Percentiles rank a stretch among this genome's conserved stretches.
These are phyloP conservation scores for Stagonosporopsis rhizophila DNA, from an alignment of 2,329 filamentous ascomycete genomes.

Conservation along the genomic window DNA sequence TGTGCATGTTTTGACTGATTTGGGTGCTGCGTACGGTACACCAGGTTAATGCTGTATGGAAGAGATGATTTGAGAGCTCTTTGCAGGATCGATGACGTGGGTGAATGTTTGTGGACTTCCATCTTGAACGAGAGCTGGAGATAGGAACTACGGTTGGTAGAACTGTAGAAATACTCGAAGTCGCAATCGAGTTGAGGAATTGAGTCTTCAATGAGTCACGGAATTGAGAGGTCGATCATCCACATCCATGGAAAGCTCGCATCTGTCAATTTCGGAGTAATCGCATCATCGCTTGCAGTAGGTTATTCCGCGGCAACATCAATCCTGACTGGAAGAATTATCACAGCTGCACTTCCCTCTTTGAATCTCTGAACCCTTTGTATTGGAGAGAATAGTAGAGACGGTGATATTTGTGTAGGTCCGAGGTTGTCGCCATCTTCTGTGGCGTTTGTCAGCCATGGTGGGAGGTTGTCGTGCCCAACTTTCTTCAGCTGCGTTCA, in stretches of 20 bases:
- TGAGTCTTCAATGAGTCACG: not conserved
- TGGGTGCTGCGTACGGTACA: conserved; percentile 69
- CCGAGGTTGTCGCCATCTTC: not conserved
- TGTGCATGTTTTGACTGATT: conserved; percentile 49
- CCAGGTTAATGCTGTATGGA: conserved; percentile 66
- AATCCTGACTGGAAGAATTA: conserved; percentile 6
- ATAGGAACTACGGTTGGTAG: too few relatives aligned
- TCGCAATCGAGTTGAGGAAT: not conserved
- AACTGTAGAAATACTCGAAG: not conserved
- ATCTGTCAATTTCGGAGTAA: conserved; percentile 10
- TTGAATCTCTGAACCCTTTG: not conserved
- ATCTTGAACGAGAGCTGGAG: not conserved
- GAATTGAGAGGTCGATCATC: not conserved
- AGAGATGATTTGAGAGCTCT: conserved; percentile 59
- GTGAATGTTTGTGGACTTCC: conserved; percentile 29
- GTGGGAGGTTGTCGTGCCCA: not conserved
- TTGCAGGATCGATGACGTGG: conserved; percentile 59
- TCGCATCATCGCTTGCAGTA: not conserved
- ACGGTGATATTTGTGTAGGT: not conserved
- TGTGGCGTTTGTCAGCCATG: not conserved
- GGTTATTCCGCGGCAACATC: not conserved
- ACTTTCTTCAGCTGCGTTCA: not conserved
- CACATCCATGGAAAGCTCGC: not conserved
- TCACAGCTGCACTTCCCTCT: not conserved
- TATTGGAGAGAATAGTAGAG: not conserved